Evolutionary conservation across 768 basidiomycete species (phyloP), one percentile per base, ranked within the genome.

Genomic region (Phaeotremella fagi): DNA sequence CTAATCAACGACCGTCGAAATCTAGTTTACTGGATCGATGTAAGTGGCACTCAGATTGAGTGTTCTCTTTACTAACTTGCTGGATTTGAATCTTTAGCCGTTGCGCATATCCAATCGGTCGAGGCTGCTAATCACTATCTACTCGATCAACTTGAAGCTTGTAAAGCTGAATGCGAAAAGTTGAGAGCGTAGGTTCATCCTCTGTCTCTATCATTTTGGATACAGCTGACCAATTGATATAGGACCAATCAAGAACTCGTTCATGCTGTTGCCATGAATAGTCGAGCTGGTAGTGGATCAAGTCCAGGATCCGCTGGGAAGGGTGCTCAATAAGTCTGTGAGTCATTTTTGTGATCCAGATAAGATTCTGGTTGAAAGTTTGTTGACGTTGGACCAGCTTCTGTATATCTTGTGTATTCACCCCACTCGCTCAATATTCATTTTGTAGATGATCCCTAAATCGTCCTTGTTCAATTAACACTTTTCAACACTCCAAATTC

Each of bases 1-100:
- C 85, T 43, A 90, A 89, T 79, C 88, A 91, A 80, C 88, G 90
- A 80, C 84, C 87, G 9, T 88, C 86, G 81, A 94, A 94, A 78
- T 87, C 90, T 48, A 87, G 85, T 58, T 79, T 92, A 52, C 81
- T 94, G 63, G 90, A 92, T 68, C 83, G 90, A 69, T 84, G 85
- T 89, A 66, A 55, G 82, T 69, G 59, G 38, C 64, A 29, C 28
- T 35, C 3, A 37, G 12, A 41, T 6, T 23, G 6, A 37, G 15
- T 23, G 20, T 7, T 4, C 22, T 20, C 28, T 45, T 23, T 20
- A 54, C 29, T 29, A 57, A 28, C 14, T 35, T 60, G 16, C 53
- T 61, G 64, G 28, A 56, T 59, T n/a, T 31, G 45, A 35, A 23
- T 28, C 45, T 57, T 6, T 62, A 85, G 87, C 89, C 36, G 87